Evolutionary conservation across 305 asterid species (phyloP).

Genomic region (Fraxinus latifolia): DNA sequence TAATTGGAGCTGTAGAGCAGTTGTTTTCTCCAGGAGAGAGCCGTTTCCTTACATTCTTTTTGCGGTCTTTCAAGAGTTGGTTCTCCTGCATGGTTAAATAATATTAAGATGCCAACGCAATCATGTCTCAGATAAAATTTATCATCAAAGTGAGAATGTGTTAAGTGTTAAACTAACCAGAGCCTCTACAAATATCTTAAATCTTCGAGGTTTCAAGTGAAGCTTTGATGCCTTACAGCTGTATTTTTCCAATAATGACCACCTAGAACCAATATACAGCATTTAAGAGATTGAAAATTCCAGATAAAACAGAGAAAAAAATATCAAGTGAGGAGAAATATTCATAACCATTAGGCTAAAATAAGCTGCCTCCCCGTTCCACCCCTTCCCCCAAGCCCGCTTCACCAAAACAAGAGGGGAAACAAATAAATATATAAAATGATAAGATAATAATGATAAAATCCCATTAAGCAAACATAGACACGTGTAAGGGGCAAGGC

Average conservation of each 20-base stretch:
- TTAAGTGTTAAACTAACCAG: slow-evolving; percentile 58
- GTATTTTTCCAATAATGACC: slow-evolving; percentile 94
- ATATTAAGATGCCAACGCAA: slow-evolving; percentile 27
- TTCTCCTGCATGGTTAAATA: slow-evolving; percentile 61
- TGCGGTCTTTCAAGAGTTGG: slow-evolving; percentile 92
- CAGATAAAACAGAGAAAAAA: not conserved
- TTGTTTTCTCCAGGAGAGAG: slow-evolving; percentile 60
- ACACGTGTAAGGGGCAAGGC: not conserved
- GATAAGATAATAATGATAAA: not conserved
- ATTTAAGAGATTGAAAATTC: slow-evolving; percentile 10
- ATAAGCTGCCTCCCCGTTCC: not conserved
- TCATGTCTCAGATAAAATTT: slow-evolving; percentile 15
- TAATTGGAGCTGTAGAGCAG: slow-evolving; percentile 41
- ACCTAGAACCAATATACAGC: slow-evolving; percentile 50
- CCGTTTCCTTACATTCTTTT: slow-evolving; percentile 67
- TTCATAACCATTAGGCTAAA: slow-evolving; percentile 11
- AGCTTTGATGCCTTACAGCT: slow-evolving; percentile 99
- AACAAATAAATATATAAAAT: not conserved
- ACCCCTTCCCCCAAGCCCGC: not conserved
- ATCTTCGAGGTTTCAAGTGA: slow-evolving; percentile 97
- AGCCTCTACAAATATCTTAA: slow-evolving; percentile 83
- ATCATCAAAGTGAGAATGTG: slow-evolving; percentile 10
- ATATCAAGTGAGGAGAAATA: not conserved
- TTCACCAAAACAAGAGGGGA: not conserved
- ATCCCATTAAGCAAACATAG: not conserved